Percentiles rank a stretch among this genome's conserved stretches.
Conservation (phyloP, 768 basidiomycete genomes). For the Pleurotus pulmonarius region DNA sequence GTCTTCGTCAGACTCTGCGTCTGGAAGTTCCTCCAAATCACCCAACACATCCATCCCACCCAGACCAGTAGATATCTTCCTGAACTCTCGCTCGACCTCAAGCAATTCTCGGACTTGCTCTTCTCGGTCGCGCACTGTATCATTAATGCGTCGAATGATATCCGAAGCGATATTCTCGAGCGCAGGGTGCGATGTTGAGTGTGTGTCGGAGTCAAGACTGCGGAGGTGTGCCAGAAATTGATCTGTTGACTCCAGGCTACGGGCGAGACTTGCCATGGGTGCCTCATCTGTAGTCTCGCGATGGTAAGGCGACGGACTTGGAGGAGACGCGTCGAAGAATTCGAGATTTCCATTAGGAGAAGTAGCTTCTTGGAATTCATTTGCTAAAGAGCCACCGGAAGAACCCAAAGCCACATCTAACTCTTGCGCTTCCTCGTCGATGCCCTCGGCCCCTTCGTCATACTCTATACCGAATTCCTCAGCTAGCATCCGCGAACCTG, state of each 20-base stretch:
- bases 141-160: slow-evolving; percentile 74
- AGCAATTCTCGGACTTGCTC: slow-evolving; percentile 75
- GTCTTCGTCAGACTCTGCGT: slow-evolving; percentile 24
- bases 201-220: slow-evolving; percentile 56
- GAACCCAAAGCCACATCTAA: not conserved
- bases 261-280: slow-evolving; percentile 68
- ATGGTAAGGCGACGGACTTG: slow-evolving; percentile 28
- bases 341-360: slow-evolving; percentile 24
- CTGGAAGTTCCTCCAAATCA: slow-evolving; percentile 59
- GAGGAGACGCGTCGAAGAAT: slow-evolving; percentile 42
- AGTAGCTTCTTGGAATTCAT: slow-evolving; percentile 18
- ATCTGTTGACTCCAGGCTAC: slow-evolving; percentile 74
- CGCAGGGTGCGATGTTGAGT: slow-evolving; percentile 32
- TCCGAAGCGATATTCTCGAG: slow-evolving; percentile 74
- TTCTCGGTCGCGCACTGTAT: slow-evolving; percentile 73
- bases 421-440: slow-evolving; percentile 33
- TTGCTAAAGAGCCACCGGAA: slow-evolving; percentile 1
- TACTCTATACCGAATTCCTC: slow-evolving; percentile 91
- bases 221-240: slow-evolving; percentile 73
- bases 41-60: slow-evolving; percentile 74
- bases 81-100: slow-evolving; percentile 77
- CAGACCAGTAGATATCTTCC: slow-evolving; percentile 71
- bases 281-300: slow-evolving; percentile 42
- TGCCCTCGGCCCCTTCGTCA: slow-evolving; percentile 83
- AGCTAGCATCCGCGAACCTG: slow-evolving; percentile 72